Conservation (phyloP, 2,329 filamentous ascomycete species). For the Colletotrichum tofieldiae region DNA sequence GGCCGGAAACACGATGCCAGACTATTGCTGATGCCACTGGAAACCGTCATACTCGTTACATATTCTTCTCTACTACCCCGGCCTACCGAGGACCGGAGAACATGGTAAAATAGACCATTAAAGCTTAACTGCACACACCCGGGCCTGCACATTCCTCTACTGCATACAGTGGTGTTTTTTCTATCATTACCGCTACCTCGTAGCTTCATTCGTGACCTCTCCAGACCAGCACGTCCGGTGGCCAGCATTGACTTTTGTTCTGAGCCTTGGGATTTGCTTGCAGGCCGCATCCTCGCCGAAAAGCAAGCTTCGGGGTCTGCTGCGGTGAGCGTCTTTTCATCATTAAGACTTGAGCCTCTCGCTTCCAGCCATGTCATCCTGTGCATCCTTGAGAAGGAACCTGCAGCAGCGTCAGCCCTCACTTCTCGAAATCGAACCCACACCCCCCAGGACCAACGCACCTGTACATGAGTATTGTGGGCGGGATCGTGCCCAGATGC, state of each 20-base stretch:
- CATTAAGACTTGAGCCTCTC: constrained; percentile 79
- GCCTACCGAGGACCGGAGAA: constrained; percentile 14
- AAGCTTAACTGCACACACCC: constrained; percentile 5
- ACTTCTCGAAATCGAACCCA: not conserved
- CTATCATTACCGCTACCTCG: not conserved
- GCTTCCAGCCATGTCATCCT: constrained; percentile 81
- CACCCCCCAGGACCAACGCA: constrained; percentile 65
- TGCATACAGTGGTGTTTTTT: not conserved
- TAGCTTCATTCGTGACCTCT: not conserved
- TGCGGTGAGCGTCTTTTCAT: too few species aligned
- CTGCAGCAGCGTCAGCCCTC: constrained; percentile 60
- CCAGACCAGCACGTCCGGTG: not conserved
- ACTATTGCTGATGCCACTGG: constrained; percentile 20
- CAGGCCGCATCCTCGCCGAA: not conserved
- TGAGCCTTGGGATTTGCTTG: not conserved
- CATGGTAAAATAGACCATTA: constrained; percentile 38
- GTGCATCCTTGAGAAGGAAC: constrained; percentile 88
- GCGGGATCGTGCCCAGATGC: constrained; percentile 93
- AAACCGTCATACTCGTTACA: constrained; percentile 38
- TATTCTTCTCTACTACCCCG: constrained; percentile 25
- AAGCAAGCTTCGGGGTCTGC: too few species aligned
- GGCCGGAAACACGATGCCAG: constrained; percentile 28
- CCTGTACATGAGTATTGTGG: constrained; percentile 95
- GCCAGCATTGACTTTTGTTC: too few species aligned
- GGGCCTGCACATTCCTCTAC: not conserved